Evolutionary conservation across 2,329 filamentous ascomycete genomes (phyloP).

Genomic region (Cercospora zeina): DNA sequence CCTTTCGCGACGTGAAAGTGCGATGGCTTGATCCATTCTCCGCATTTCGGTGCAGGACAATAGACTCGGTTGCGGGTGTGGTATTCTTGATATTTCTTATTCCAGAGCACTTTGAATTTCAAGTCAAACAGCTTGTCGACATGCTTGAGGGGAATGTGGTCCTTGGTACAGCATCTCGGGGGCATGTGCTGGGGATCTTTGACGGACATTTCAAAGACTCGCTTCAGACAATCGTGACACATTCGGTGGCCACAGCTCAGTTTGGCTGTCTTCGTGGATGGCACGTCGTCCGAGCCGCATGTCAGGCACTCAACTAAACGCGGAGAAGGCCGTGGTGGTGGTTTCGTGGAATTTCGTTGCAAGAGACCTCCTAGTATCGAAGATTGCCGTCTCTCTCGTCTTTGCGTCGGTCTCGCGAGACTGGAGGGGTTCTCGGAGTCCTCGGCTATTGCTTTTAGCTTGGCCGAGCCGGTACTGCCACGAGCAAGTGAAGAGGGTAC

Average conservation of each 20-base stretch:
- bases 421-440: conserved; percentile 34
- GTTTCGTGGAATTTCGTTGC: conserved; percentile 27
- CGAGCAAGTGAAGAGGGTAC: conserved; percentile 26
- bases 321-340: conserved; percentile 24
- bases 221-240: conserved; percentile 74
- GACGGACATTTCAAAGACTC: conserved; percentile 72
- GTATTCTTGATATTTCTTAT: conserved; percentile 75
- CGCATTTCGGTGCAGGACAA: conserved; percentile 71
- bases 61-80: conserved; percentile 74
- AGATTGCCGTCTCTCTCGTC: conserved; percentile 33
- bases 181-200: conserved; percentile 81
- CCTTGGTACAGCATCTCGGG: conserved; percentile 72
- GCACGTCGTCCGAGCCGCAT: conserved; percentile 68
- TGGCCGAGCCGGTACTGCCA: conserved; percentile 29
- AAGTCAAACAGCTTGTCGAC: conserved; percentile 73
- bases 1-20: conserved; percentile 59
- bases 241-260: conserved; percentile 78
- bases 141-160: conserved; percentile 72
- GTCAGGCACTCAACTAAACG: conserved; percentile 63
- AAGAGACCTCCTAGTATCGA: conserved; percentile 33
- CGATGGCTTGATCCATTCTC: conserved; percentile 75
- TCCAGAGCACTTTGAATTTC: conserved; percentile 77
- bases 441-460: conserved; percentile 30
- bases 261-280: conserved; percentile 64
- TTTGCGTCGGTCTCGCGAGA: conserved; percentile 17